Evolutionary conservation across 164 flowering plant species (phyloP), one percentile per base, ranked within the genome.

Genomic region (Piper betle): DNA sequence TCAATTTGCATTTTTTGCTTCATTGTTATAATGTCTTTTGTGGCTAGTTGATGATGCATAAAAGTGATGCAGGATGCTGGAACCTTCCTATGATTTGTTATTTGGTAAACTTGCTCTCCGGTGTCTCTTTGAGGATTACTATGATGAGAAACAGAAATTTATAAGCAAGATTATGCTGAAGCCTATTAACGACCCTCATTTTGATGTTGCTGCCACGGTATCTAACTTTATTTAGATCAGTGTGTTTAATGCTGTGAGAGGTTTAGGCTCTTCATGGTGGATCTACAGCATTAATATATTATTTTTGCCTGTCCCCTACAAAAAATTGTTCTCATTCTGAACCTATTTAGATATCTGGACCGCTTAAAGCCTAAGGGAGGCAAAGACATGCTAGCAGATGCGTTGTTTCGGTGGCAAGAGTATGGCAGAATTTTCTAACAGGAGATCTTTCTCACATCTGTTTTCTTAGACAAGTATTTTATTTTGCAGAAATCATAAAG

Each of bases 381-480:
- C 13, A 90, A 83, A 62, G 75, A 71, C 9, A 59, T 93, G 58
- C 66, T 70, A 7, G 90, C 88, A 63, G 80, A 86, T 77, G 98
- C 97, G 37, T 60, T 75, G 40, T 89, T 93, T 70, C 88, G 97
- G 57, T 93, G 97, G 98, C 98, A 88, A 77, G 82, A 92, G 97
- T 90, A 66, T 16, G 39, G 18, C 18, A 55, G 19, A 37, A 25
- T 52, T 17, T 56, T 39, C 20, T 18, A 5, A 4, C 12, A 3
- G 8, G 20, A 5, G 4, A 4, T 55, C 33, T 55, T 37, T 19
- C 37, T 55, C 3, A 19, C 37, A 12, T 19, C 38, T 20, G 37
- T 18, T 12, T 0, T 55, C 20, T 19, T 55, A 25, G 1, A 55
- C 2, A 8, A 59, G 53, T 10, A 10, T 38, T 58, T 68, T 65